A percentile compares a stretch with the other conserved stretches of the same genome.
Conservation (phyloP, 1,284 basidiomycete genomes). For the Austroboletus novae-zelandiae region DNA sequence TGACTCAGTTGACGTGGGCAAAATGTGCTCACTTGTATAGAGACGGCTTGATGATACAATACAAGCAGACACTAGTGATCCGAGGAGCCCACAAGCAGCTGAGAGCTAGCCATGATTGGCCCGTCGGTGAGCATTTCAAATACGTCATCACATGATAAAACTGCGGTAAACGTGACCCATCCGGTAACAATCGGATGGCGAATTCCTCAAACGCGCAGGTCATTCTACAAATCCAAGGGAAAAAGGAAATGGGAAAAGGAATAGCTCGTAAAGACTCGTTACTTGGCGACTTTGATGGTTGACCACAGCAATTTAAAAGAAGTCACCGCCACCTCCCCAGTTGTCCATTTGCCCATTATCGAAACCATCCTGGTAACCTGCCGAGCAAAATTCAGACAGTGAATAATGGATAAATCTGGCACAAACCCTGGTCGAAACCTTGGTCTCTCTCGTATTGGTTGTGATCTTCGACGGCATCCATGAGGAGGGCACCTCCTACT, state of each 20-base stretch:
- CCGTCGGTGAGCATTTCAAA: background rate
- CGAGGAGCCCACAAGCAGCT: no score
- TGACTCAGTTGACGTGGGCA: no score
- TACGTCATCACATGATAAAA: background rate
- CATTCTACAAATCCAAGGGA: conserved; percentile 19
- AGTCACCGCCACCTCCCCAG: conserved; percentile 8
- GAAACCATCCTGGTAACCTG: conserved; percentile 24
- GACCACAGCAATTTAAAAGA: conserved; percentile 3
- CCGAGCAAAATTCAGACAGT: conserved; percentile 9
- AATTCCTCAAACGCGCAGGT: conserved; percentile 1
- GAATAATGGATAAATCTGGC: background rate
- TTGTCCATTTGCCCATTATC: conserved; percentile 4
- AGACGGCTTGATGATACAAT: no score
- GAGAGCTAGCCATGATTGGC: no score
- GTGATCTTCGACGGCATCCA: conserved; percentile 48
- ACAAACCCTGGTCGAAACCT: conserved; percentile 40
- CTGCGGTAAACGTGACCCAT: background rate
- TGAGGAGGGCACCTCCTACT: conserved; percentile 55
- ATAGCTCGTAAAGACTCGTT: background rate
- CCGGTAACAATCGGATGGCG: background rate
- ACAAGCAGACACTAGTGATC: no score
- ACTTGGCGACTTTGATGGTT: background rate
- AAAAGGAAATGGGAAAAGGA: background rate
- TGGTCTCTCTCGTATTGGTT: conserved; percentile 36
- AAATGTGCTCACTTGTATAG: no score